Evolutionary conservation across 1,139 yeast species (phyloP).

Genomic region (Eremothecium coryli): DNA sequence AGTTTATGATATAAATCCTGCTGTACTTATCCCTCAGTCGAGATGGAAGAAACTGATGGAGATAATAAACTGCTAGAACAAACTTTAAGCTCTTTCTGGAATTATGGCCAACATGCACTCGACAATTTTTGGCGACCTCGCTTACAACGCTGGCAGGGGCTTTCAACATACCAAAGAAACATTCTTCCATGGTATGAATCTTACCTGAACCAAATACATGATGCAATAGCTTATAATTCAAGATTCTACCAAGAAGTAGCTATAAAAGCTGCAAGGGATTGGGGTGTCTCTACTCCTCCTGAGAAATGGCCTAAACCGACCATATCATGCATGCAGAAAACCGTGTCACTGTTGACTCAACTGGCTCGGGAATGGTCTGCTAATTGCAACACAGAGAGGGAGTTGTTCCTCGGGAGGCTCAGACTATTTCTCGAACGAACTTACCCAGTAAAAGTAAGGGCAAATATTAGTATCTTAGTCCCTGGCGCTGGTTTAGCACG

Average conservation of each 20-base stretch:
- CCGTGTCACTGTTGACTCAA: slow-evolving; percentile 53
- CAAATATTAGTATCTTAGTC: slow-evolving; percentile 42
- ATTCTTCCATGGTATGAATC: slow-evolving; percentile 45
- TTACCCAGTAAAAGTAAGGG: slow-evolving; percentile 38
- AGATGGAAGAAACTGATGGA: slow-evolving; percentile 6
- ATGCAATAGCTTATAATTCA: slow-evolving; percentile 43
- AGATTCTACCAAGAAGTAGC: slow-evolving; percentile 43
- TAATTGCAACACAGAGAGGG: slow-evolving; percentile 51
- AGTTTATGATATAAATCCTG: no score
- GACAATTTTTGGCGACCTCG: slow-evolving; percentile 29
- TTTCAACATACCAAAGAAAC: slow-evolving; percentile 36
- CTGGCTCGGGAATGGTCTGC: slow-evolving; percentile 68
- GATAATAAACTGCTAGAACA: slow-evolving; percentile 4
- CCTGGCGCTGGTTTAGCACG: slow-evolving; percentile 87
- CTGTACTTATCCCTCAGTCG: no score
- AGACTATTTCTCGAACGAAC: slow-evolving; percentile 36
- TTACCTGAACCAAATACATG: slow-evolving; percentile 39
- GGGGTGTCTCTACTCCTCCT: slow-evolving; percentile 44
- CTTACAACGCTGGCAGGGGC: slow-evolving; percentile 29
- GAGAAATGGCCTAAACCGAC: slow-evolving; percentile 40
- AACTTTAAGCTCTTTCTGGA: slow-evolving; percentile 16
- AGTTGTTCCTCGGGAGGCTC: slow-evolving; percentile 39
- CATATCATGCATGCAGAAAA: slow-evolving; percentile 48
- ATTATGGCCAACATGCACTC: slow-evolving; percentile 30
- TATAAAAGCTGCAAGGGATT: slow-evolving; percentile 38